A percentile compares a stretch with the other conserved stretches of the same genome.
Evolutionary conservation across 2,329 filamentous ascomycete species (phyloP).

Genomic region (Aspergillus flavus): DNA sequence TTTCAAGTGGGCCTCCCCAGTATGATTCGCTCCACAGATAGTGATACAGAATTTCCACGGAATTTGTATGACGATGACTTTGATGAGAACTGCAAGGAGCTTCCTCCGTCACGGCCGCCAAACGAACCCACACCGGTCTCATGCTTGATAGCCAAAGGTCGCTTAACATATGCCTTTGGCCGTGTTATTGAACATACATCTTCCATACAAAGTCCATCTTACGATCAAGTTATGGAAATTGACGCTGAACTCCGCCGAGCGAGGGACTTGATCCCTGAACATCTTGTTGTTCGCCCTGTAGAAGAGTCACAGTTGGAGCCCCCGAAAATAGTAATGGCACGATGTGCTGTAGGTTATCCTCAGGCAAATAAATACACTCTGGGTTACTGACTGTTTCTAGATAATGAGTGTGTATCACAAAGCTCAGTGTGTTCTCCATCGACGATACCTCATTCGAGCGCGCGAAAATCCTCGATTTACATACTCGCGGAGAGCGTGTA

Average conservation of each 20-base stretch:
- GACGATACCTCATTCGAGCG: slow-evolving; percentile 80
- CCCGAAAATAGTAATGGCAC: slow-evolving; percentile 70
- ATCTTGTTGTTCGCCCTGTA: slow-evolving; percentile 74
- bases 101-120: slow-evolving; percentile 61
- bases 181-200: slow-evolving; percentile 48
- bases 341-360: slow-evolving; percentile 61
- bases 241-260: slow-evolving; percentile 60
- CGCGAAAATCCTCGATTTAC: slow-evolving; percentile 78
- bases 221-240: slow-evolving; percentile 64
- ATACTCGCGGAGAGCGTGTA: slow-evolving; percentile 79
- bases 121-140: slow-evolving; percentile 60
- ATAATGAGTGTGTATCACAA: slow-evolving; percentile 86
- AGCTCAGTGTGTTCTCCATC: slow-evolving; percentile 83
- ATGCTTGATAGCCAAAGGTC: slow-evolving; percentile 52
- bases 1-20: slow-evolving; percentile 70
- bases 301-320: slow-evolving; percentile 74
- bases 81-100: slow-evolving; percentile 53
- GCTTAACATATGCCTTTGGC: slow-evolving; percentile 46
- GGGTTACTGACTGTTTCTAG: slow-evolving; percentile 26
- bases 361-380: too few relatives aligned
- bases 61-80: slow-evolving; percentile 70
- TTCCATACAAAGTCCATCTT: slow-evolving; percentile 49
- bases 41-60: slow-evolving; percentile 62
- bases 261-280: slow-evolving; percentile 71
- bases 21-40: slow-evolving; percentile 66